Evolutionary conservation across 2,329 filamentous ascomycete genomes (phyloP), one percentile per base, ranked within the genome.

Genomic region (Monosporascus sp.): DNA sequence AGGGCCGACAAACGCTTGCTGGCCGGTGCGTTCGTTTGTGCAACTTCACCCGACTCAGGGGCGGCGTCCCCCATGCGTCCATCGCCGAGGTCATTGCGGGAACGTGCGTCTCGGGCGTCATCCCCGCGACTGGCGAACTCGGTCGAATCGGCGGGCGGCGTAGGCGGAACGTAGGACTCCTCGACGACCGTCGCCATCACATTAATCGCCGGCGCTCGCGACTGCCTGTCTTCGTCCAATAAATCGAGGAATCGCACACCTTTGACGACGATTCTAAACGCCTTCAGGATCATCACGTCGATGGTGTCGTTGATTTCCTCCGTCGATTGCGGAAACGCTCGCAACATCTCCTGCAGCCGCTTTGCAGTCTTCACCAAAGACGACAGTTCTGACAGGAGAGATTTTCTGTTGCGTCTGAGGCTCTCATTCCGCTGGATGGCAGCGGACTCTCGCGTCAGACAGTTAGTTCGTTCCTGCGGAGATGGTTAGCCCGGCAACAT

Each of bases 241-340:
- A 93, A 80, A 61, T 99, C 94, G 42, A 96, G 79, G 65, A 99
- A 97, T 45, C 87, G 82, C 25, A 97, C 90, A 15, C 89, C 91
- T 62, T 93, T 86, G 47, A 86, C 93, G n/a, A 96, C 89, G 50
- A 97, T 91, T 66, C 89, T 91, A 75, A 96, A 97, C 0, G 92
- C 92, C 69, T 92, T 94, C 50, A 96, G 74, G 24, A 97, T 88
- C 82, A 97, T 90, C 68, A 96, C 89, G 65, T 97, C 93, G 53
- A 97, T 82, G 53, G 93, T 82, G 61, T 88, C 83, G 63, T 90
- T 90, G 14, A 88, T 76, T 46, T 83, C 78, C 31, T 86, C 80
- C 0, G 72, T 67, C 0, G 78, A 74, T 15, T 73, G 70, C 0
- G 72, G 59, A 42, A 70, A 59, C 4, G 76, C 76, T 54, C 74